Evolutionary conservation across 495 filamentous ascomycete genomes (phyloP), one percentile per base, ranked within the genome.

Genomic region (Lasiosphaeria miniovina): DNA sequence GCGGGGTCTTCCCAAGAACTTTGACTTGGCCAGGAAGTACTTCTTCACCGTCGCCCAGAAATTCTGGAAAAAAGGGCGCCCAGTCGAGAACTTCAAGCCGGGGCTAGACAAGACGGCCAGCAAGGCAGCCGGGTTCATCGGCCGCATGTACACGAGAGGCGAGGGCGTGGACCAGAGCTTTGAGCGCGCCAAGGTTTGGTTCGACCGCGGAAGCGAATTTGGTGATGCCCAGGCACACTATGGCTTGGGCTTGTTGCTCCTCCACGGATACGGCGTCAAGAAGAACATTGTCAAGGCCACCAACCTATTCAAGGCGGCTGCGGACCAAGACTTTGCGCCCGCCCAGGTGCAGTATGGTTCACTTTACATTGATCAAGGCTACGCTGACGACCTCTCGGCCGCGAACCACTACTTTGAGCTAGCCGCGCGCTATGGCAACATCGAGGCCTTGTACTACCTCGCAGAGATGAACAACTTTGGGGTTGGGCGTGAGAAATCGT

Each of bases 371-470:
- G 95, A 98, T 62, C 94, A 98, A 71, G 91, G 91, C 14, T 86
- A 91, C 58, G 70, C 90, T 9, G 76, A 82, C 4, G 81, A 85
- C 60, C 65, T 80, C 15, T 67, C 68, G 24, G 86, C 85, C 5
- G 94, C 94, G 4, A 89, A 83, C 46, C 81, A 84, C 36, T 96
- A 96, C 68, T 97, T 99, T 61, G 93, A 98, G 61, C 79, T 94
- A n/a, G 94, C 95, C 17, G 89, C 88, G 52, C 83, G 91, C 38
- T 90, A 92, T 74, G 87, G 87, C 12, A 90, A 90, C 71, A 90
- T 98, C 61, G 94, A 98, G 72, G 88, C 94, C 1, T 93, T 89
- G 64, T 99, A 98, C 74, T 96, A 95, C 69, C 87, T 99, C 3
- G 94, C 91, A 0, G 94, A 98, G 72, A 83, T 97, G 71, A 89